These are phyloP conservation scores for Closterium sp. DNA, from an alignment of 139 green algal species.

Conservation along the genomic window DNA sequence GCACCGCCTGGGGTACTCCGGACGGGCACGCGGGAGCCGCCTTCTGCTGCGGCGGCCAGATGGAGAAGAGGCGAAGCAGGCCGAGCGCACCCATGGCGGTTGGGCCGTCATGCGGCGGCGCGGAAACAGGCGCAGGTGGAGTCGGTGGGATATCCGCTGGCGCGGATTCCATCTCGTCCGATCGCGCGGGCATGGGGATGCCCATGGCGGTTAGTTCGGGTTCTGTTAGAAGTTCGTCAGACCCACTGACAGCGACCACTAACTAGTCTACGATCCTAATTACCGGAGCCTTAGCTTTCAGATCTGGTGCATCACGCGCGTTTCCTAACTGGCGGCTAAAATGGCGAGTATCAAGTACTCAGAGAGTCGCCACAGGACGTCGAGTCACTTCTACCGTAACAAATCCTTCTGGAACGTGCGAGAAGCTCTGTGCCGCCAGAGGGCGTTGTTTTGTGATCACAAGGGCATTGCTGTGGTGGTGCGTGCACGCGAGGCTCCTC, in stretches of 20 bases:
- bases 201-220: neutral
- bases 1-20: neutral
- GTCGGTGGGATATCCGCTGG: neutral
- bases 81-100: neutral
- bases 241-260: neutral
- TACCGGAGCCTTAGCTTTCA: neutral
- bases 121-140: neutral
- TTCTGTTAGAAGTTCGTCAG: neutral
- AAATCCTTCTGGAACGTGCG: too few relatives aligned
- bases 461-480: too few relatives aligned
- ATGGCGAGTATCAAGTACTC: too few relatives aligned
- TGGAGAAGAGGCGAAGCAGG: neutral
- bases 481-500: too few relatives aligned
- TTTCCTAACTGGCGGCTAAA: too few relatives aligned
- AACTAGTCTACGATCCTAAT: neutral
- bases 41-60: neutral
- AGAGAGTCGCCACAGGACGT: neutral
- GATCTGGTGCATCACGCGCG: neutral
- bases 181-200: neutral
- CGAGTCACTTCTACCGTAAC: neutral
- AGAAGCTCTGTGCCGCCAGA: too few relatives aligned
- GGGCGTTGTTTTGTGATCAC: too few relatives aligned
- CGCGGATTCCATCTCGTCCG: neutral
- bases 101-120: neutral
- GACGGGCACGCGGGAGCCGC: neutral